Percentiles rank a stretch among this genome's conserved stretches.
Conservation (phyloP, 371 early-diverging fungal genomes). For the Mortierella polycephala region DNA sequence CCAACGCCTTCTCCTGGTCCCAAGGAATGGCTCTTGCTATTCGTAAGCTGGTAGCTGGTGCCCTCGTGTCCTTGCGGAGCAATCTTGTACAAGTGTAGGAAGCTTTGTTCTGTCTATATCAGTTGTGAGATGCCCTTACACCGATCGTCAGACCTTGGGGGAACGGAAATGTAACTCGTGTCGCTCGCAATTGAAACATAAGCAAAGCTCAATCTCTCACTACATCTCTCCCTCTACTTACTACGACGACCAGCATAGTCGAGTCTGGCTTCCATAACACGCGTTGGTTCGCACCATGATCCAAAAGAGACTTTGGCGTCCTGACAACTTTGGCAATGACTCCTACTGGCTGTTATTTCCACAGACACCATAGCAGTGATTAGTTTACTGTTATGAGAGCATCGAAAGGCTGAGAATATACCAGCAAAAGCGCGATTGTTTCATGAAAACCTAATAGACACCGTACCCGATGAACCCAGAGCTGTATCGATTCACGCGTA, state of each 20-base stretch:
- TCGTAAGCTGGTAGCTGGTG: slow-evolving; percentile 43
- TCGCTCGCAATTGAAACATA: no score
- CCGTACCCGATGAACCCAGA: slow-evolving; percentile 51
- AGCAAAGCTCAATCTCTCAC: not conserved
- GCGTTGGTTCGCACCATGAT: slow-evolving; percentile 51
- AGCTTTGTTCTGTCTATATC: slow-evolving; percentile 49
- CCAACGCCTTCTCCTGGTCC: slow-evolving; percentile 53
- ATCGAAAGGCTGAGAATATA: no score
- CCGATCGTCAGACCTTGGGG: not conserved
- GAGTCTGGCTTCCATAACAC: slow-evolving; percentile 55
- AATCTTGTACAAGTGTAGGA: slow-evolving; percentile 46
- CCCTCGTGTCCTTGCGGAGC: slow-evolving; percentile 42
- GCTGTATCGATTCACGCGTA: slow-evolving; percentile 51
- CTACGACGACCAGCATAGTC: slow-evolving; percentile 53
- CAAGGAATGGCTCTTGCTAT: slow-evolving; percentile 49
- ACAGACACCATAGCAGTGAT: not conserved
- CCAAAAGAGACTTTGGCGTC: slow-evolving; percentile 48
- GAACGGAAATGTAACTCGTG: no score
- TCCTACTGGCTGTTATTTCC: slow-evolving; percentile 33
- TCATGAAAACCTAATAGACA: not conserved
- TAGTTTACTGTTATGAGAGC: not conserved
- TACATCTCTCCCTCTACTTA: slow-evolving; percentile 9
- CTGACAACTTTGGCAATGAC: slow-evolving; percentile 47
- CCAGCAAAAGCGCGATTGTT: not conserved
- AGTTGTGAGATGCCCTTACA: not conserved